Evolutionary conservation across 495 filamentous ascomycete genomes (phyloP).

Genomic region (Tuber aestivum): DNA sequence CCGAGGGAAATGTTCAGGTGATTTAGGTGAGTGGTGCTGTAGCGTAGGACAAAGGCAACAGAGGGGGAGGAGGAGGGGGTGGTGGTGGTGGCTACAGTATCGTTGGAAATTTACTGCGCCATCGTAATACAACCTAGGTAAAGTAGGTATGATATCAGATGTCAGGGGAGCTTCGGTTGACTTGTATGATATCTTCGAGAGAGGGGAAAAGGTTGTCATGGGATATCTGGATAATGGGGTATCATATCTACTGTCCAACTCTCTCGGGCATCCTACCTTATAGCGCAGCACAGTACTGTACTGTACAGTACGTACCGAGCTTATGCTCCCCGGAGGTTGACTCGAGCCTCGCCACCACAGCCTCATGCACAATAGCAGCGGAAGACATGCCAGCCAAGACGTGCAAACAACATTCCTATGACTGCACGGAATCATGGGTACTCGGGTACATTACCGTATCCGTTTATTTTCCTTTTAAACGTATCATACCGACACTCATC

Average conservation of each 20-base stretch:
- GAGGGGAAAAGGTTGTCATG: neutral
- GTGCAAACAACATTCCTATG: neutral
- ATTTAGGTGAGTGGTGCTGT: neutral
- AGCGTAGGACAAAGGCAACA: neutral
- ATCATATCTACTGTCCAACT: neutral
- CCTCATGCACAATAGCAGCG: neutral
- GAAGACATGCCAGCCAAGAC: neutral
- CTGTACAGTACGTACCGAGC: neutral
- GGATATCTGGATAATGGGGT: neutral
- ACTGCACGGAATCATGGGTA: neutral
- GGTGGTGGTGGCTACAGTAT: neutral
- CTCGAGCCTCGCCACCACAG: neutral
- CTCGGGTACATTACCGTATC: neutral
- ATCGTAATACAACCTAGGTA: neutral
- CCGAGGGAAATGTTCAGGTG: neutral
- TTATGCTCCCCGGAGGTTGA: neutral
- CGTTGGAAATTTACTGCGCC: neutral
- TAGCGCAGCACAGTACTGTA: neutral
- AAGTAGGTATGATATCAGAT: neutral
- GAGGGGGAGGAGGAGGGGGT: neutral
- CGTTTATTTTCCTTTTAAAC: neutral
- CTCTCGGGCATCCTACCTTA: neutral
- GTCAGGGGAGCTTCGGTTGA: neutral
- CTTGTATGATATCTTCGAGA: neutral
- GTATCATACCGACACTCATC: no score